phyloP scores from a whole-genome alignment of 345 rosid genomes.

The Rhizophora mangle region DNA sequence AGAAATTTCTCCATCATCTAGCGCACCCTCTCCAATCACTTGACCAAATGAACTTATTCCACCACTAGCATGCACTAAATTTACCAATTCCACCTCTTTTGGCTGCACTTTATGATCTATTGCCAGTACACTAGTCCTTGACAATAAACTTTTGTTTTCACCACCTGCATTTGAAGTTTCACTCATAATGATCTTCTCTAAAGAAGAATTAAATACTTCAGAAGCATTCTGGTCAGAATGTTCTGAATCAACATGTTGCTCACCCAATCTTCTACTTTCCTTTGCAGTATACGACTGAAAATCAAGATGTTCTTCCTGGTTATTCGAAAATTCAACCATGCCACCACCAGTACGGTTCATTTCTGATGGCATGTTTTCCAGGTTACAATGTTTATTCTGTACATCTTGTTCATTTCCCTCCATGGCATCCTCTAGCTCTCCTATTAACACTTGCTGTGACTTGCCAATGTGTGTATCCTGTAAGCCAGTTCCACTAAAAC shows the following conservation, averaged over 20 bases:
- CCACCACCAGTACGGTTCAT: slow-evolving; percentile 20
- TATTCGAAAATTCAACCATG: slow-evolving; percentile 17
- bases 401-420: slow-evolving; percentile 32
- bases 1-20: slow-evolving; percentile 60
- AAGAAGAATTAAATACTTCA: slow-evolving; percentile 14
- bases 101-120: slow-evolving; percentile 24
- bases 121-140: slow-evolving; percentile 9
- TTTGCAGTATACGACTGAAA: slow-evolving; percentile 18
- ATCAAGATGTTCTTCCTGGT: slow-evolving; percentile 25
- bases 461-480: slow-evolving; percentile 27
- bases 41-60: slow-evolving; percentile 11
- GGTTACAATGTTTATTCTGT: slow-evolving; percentile 26
- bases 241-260: slow-evolving; percentile 24
- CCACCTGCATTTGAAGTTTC: slow-evolving; percentile 27
- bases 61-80: slow-evolving; percentile 21
- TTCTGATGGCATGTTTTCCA: slow-evolving; percentile 7
- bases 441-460: slow-evolving; percentile 35
- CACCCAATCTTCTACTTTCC: slow-evolving; percentile 17
- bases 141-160: slow-evolving; percentile 10
- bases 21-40: slow-evolving; percentile 39
- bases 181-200: slow-evolving; percentile 8
- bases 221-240: slow-evolving; percentile 14
- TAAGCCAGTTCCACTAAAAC: slow-evolving; percentile 25
- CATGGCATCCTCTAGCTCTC: slow-evolving; percentile 46
- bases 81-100: slow-evolving; percentile 37